Conservation (phyloP, 2,329 filamentous ascomycete genomes). For the Emergomyces orientalis region DNA sequence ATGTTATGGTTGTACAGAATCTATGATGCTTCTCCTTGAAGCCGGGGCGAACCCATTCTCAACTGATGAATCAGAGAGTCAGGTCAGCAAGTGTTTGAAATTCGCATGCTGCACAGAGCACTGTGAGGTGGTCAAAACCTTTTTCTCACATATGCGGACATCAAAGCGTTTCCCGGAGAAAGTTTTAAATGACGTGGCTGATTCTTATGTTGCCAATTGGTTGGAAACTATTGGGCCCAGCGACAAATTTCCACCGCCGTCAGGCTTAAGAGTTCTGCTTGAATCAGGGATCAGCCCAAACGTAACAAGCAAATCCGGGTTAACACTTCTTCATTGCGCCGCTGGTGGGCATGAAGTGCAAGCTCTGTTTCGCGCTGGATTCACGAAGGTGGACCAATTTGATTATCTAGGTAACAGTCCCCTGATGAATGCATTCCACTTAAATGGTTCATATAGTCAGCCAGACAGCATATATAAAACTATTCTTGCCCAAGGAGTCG, state of each 20-base stretch:
- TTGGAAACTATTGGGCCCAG: not conserved
- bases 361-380: not conserved
- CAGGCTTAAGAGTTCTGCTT: not conserved
- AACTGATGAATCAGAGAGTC: not conserved
- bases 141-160: not conserved
- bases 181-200: not conserved
- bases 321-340: not conserved
- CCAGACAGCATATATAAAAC: not conserved
- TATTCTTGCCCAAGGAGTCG: not conserved
- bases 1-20: not conserved
- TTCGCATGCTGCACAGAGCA: not conserved
- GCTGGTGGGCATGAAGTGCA: not conserved
- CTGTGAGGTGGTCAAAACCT: not conserved
- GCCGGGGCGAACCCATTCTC: not conserved
- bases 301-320: not conserved
- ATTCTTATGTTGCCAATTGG: not conserved
- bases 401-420: not conserved
- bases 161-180: not conserved
- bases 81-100: not conserved
- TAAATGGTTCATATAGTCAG: too few species aligned
- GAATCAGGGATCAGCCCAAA: not conserved
- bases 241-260: not conserved
- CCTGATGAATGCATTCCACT: not conserved
- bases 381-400: not conserved
- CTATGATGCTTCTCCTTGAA: not conserved